These are phyloP conservation scores for Neobulgaria alba DNA, from an alignment of 2,329 filamentous ascomycete species.

Conservation along the genomic window DNA sequence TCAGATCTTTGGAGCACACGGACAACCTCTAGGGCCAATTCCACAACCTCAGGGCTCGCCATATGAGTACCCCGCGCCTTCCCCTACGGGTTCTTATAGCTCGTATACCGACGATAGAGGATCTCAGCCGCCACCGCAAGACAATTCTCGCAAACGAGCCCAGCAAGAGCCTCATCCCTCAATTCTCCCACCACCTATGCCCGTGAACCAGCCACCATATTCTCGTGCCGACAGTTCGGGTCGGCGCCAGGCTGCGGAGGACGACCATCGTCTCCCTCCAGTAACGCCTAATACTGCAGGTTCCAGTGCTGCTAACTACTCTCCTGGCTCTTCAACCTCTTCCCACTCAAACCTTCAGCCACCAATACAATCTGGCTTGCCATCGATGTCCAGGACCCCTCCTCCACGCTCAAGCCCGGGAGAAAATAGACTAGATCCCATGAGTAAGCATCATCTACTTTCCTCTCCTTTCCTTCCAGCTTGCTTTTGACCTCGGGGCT, in stretches of 20 bases:
- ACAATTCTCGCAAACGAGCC: constrained; percentile 26
- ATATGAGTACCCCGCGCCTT: constrained; percentile 28
- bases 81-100: constrained; percentile 27
- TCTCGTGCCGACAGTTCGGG: constrained; percentile 19
- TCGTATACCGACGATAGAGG: constrained; percentile 16
- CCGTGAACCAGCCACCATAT: constrained; percentile 26
- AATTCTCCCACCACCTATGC: constrained; percentile 29
- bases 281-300: constrained; percentile 21
- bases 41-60: constrained; percentile 17
- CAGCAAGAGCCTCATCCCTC: constrained; percentile 29
- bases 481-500: no score
- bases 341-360: constrained; percentile 24
- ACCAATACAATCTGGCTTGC: constrained; percentile 16
- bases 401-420: constrained; percentile 25
- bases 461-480: background rate
- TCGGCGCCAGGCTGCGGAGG: constrained; percentile 23
- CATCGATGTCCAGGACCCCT: constrained; percentile 24
- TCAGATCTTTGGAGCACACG: constrained; percentile 33
- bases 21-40: constrained; percentile 30
- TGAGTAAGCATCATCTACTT: constrained; percentile 12
- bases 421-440: constrained; percentile 24
- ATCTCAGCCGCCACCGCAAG: constrained; percentile 14
- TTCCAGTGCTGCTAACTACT: constrained; percentile 22
- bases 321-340: constrained; percentile 26
- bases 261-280: constrained; percentile 28